A percentile compares a stretch with the other conserved stretches of the same genome.
These are phyloP conservation scores for Leishmania braziliensis DNA, from an alignment of 208 protist genomes.

Conservation along the genomic window DNA sequence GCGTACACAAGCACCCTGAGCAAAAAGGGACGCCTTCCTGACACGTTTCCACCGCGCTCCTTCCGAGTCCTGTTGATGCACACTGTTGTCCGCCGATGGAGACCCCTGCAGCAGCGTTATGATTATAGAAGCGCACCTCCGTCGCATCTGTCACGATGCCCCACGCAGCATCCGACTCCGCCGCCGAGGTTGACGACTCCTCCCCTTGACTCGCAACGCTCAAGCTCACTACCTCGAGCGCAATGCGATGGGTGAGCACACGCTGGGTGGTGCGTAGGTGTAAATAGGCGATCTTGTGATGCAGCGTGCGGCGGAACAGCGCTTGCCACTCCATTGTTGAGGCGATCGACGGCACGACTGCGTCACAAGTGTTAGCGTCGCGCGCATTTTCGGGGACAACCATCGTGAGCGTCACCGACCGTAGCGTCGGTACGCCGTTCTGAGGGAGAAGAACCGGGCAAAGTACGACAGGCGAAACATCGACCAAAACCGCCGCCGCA, in stretches of 20 bases:
- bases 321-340: conserved; percentile 31
- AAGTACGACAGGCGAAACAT: conserved; percentile 16
- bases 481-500: conserved; percentile 27
- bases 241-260: conserved; percentile 27
- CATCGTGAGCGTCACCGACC: conserved; percentile 15
- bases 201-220: neutral
- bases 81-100: neutral
- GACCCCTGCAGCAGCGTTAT: neutral
- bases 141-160: conserved; percentile 40
- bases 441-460: conserved; percentile 2
- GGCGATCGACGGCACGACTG: conserved; percentile 3
- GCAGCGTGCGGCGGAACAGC: conserved; percentile 42
- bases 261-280: conserved; percentile 38
- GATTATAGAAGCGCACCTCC: conserved; percentile 12
- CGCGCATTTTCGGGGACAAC: conserved; percentile 6
- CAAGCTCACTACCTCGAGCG: conserved; percentile 38
- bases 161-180: conserved; percentile 1
- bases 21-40: neutral
- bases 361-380: neutral
- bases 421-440: conserved; percentile 16
- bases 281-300: conserved; percentile 38
- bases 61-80: neutral
- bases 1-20: conserved; percentile 12
- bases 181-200: neutral
- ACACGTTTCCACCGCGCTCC: neutral